Evolutionary conservation across 2,329 filamentous ascomycete genomes (phyloP).

Genomic region (Diaporthe vaccinii): DNA sequence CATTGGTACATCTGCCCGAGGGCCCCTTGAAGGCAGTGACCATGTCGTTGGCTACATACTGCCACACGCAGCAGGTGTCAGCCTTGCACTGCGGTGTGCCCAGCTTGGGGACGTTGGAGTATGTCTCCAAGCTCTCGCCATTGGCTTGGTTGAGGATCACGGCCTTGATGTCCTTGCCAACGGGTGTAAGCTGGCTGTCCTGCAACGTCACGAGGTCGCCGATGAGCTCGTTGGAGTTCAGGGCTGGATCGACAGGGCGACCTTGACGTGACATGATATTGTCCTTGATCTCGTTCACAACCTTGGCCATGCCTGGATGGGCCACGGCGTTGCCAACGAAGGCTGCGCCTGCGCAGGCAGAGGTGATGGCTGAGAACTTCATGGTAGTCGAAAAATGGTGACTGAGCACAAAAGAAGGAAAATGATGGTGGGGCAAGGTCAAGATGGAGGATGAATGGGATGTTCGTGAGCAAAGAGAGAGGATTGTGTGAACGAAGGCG

Average conservation of each 20-base stretch:
- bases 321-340: conserved; percentile 39
- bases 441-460: neutral
- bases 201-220: conserved; percentile 21
- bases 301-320: conserved; percentile 28
- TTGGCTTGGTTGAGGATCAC: conserved; percentile 17
- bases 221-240: conserved; percentile 30
- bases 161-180: conserved; percentile 31
- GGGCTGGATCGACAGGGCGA: conserved; percentile 7
- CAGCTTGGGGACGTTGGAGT: conserved; percentile 11
- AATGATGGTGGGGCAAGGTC: neutral
- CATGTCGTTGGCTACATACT: conserved; percentile 58
- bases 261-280: conserved; percentile 18
- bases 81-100: conserved; percentile 46
- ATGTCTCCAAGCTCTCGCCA: conserved; percentile 20
- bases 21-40: conserved; percentile 52
- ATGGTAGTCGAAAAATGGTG: neutral
- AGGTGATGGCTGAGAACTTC: conserved; percentile 22
- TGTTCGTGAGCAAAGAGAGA: neutral
- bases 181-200: conserved; percentile 26
- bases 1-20: conserved; percentile 57
- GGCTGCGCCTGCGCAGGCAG: conserved; percentile 30
- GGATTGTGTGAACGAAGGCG: neutral
- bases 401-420: conserved; percentile 5
- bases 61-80: conserved; percentile 62
- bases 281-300: conserved; percentile 15